Evolutionary conservation across 306 rosid species (phyloP).

Genomic region (Trifolium repens): DNA sequence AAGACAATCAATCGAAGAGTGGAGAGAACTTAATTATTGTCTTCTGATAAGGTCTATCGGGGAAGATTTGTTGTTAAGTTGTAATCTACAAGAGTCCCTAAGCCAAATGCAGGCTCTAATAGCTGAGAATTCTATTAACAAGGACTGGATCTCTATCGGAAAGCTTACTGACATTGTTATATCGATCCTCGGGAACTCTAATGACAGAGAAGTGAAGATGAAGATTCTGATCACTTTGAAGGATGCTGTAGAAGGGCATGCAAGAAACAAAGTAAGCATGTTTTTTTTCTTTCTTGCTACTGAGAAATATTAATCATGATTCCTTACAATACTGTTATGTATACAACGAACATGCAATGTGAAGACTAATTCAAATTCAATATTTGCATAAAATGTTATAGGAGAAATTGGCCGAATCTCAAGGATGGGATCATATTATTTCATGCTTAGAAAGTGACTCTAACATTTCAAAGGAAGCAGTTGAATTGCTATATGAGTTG

Average conservation of each 20-base stretch:
- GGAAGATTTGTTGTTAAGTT: conserved; percentile 49
- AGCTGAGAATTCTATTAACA: conserved; percentile 72
- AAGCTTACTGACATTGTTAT: conserved; percentile 58
- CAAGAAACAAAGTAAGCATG: conserved; percentile 70
- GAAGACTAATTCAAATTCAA: conserved; percentile 27
- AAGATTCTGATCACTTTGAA: conserved; percentile 67
- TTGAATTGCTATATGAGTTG: conserved; percentile 65
- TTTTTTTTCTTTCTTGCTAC: conserved; percentile 21
- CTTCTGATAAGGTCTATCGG: conserved; percentile 62
- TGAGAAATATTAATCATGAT: neutral
- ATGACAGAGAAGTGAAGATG: conserved; percentile 59
- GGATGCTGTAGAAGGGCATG: conserved; percentile 68
- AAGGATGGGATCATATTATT: conserved; percentile 72
- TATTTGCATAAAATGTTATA: conserved; percentile 35
- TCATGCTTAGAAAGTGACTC: conserved; percentile 62
- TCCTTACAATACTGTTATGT: neutral
- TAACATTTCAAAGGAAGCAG: conserved; percentile 66
- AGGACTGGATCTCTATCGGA: conserved; percentile 81
- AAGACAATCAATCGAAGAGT: conserved; percentile 82
- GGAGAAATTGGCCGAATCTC: conserved; percentile 65
- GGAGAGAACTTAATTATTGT: conserved; percentile 83
- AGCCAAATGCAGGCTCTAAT: conserved; percentile 64
- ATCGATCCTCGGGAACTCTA: conserved; percentile 56
- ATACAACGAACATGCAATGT: neutral
- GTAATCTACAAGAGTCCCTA: conserved; percentile 56